Conservation (phyloP, 2,329 filamentous ascomycete genomes). For the Ceratocystis variospora region DNA sequence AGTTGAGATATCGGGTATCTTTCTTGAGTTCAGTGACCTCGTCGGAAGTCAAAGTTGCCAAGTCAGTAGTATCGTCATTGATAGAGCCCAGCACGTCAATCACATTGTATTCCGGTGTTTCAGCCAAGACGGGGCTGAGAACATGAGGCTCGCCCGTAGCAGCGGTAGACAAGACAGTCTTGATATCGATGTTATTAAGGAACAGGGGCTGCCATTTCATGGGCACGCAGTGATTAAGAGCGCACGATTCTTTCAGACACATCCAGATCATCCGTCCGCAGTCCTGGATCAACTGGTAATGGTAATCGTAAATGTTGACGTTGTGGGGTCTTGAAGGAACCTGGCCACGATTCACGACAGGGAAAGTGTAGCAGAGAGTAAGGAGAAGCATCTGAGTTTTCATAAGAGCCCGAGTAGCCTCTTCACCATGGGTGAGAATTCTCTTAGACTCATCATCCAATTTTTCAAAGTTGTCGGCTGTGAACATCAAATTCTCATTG, state of each 20-base stretch:
- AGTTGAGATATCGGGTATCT: slow-evolving; percentile 50
- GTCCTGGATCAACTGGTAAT: slow-evolving; percentile 56
- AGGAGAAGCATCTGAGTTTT: slow-evolving; percentile 58
- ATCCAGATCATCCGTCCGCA: slow-evolving; percentile 67
- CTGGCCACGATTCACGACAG: slow-evolving; percentile 7
- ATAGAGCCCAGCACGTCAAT: slow-evolving; percentile 20
- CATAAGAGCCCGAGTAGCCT: slow-evolving; percentile 63
- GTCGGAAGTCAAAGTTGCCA: neutral
- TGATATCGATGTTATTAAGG: slow-evolving; percentile 18
- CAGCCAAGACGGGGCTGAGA: slow-evolving; percentile 5
- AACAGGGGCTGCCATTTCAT: slow-evolving; percentile 42
- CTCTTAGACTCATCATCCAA: slow-evolving; percentile 28
- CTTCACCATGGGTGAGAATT: slow-evolving; percentile 53
- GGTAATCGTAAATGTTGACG: slow-evolving; percentile 76
- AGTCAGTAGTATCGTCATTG: slow-evolving; percentile 24
- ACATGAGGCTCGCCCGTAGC: slow-evolving; percentile 5
- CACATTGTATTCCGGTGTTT: slow-evolving; percentile 15
- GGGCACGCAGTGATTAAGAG: slow-evolving; percentile 60
- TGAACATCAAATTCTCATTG: slow-evolving; percentile 28
- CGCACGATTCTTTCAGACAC: slow-evolving; percentile 73
- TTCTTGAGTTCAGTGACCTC: slow-evolving; percentile 6
- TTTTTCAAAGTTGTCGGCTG: slow-evolving; percentile 26
- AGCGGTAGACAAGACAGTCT: slow-evolving; percentile 7
- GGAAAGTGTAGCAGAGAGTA: slow-evolving; percentile 17
- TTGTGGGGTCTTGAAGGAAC: slow-evolving; percentile 40